Percentiles rank a stretch among this genome's conserved stretches.
Conservation (phyloP, 305 asterid species). For the Lippia alba region DNA sequence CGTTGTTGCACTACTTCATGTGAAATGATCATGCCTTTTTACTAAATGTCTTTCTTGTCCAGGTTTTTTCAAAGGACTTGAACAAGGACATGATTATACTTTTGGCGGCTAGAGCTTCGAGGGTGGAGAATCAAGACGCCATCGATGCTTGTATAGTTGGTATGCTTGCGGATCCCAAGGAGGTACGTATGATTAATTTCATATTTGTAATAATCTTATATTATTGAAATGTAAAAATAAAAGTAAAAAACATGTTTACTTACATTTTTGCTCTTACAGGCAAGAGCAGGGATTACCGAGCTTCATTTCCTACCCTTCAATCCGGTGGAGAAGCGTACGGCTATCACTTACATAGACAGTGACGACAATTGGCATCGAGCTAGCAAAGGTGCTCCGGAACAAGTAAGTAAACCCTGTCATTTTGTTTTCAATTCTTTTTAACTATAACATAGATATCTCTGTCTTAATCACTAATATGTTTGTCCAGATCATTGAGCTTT, state of each 20-base stretch:
- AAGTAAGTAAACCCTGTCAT: slow-evolving; percentile 47
- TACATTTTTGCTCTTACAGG: slow-evolving; percentile 33
- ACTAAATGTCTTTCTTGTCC: not conserved
- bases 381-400: slow-evolving; percentile 72
- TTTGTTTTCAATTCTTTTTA: not conserved
- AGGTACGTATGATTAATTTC: slow-evolving; percentile 47
- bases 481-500: slow-evolving; percentile 49
- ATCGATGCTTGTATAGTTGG: slow-evolving; percentile 92
- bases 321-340: slow-evolving; percentile 66
- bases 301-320: slow-evolving; percentile 59
- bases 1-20: too few relatives aligned
- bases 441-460: not conserved
- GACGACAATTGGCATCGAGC: slow-evolving; percentile 56
- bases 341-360: slow-evolving; percentile 51
- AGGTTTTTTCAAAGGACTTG: slow-evolving; percentile 64
- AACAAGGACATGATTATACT: slow-evolving; percentile 69
- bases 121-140: slow-evolving; percentile 95
- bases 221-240: too few relatives aligned
- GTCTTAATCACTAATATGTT: not conserved
- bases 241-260: not conserved
- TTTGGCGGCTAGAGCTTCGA: slow-evolving; percentile 82
- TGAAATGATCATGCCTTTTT: too few relatives aligned
- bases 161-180: slow-evolving; percentile 84
- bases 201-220: not conserved
- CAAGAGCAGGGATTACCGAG: slow-evolving; percentile 63